Conservation (phyloP, 768 basidiomycete species). For the Strobilomyces confusus region DNA sequence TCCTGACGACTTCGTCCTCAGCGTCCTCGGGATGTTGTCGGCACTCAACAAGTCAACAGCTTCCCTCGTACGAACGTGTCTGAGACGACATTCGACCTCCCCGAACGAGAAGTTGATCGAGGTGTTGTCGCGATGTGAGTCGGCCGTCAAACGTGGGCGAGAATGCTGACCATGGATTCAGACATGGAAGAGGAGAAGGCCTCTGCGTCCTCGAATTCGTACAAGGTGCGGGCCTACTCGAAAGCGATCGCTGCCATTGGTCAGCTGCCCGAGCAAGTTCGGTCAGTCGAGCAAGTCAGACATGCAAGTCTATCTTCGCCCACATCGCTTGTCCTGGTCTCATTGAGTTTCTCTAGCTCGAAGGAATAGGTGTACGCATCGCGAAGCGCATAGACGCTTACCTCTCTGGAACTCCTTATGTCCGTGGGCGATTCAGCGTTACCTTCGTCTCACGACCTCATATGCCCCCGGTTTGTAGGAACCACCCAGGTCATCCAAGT, state of each 20-base stretch:
- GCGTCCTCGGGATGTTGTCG: slow-evolving; percentile 19
- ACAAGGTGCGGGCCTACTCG: slow-evolving; percentile 49
- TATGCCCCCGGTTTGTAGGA: slow-evolving; percentile 12
- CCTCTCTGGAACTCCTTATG: slow-evolving; percentile 31
- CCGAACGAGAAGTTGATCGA: slow-evolving; percentile 37
- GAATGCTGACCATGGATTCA: slow-evolving; percentile 1
- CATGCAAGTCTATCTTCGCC: slow-evolving; percentile 17
- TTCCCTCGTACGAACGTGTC: slow-evolving; percentile 2
- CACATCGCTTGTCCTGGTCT: neutral
- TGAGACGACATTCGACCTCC: slow-evolving; percentile 17
- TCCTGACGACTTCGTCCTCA: neutral
- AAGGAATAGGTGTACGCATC: slow-evolving; percentile 39
- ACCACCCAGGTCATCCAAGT: slow-evolving; percentile 5
- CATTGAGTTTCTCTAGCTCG: slow-evolving; percentile 22
- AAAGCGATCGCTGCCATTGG: slow-evolving; percentile 44
- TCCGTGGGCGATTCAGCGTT: slow-evolving; percentile 30
- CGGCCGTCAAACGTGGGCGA: neutral
- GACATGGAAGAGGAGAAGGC: slow-evolving; percentile 44
- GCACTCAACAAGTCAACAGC: slow-evolving; percentile 2
- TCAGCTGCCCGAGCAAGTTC: slow-evolving; percentile 40
- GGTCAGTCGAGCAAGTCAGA: slow-evolving; percentile 38
- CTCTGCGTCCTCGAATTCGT: slow-evolving; percentile 36
- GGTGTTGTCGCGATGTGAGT: slow-evolving; percentile 42
- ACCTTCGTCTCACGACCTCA: slow-evolving; percentile 2
- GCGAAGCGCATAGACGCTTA: slow-evolving; percentile 43